Percentiles rank a stretch among this genome's conserved stretches.
Conservation (phyloP, 495 filamentous ascomycete genomes). For the Sordaria brevicollis region DNA sequence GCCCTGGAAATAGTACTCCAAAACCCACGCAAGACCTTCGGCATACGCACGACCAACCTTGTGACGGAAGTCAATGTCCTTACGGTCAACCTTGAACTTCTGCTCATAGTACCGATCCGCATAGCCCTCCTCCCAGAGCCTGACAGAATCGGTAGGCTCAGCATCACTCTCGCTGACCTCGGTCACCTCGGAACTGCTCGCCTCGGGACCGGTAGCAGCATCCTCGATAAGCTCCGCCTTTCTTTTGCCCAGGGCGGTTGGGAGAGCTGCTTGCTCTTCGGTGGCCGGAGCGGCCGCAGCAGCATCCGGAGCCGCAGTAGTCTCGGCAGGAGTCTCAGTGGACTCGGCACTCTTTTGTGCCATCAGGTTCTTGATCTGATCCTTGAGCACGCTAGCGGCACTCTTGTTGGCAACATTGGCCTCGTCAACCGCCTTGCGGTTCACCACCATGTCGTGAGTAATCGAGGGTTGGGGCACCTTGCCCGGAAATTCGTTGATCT, state of each 20-base stretch:
- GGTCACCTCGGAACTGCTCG: constrained; percentile 28
- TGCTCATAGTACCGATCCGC: constrained; percentile 93
- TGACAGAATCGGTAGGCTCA: constrained; percentile 64
- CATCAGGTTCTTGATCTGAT: constrained; percentile 52
- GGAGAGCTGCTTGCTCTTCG: constrained; percentile 13
- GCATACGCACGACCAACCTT: constrained; percentile 89
- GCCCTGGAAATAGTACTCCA: constrained; percentile 95
- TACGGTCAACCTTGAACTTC: constrained; percentile 81
- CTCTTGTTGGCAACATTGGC: constrained; percentile 88
- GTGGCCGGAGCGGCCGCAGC: constrained; percentile 4
- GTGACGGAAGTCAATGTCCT: constrained; percentile 77
- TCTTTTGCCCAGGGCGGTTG: constrained; percentile 42
- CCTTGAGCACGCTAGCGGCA: constrained; percentile 82
- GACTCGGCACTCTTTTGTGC: constrained; percentile 10
- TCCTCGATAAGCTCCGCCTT: constrained; percentile 51
- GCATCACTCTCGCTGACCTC: constrained; percentile 40
- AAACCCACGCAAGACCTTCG: constrained; percentile 97
- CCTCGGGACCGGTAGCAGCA: constrained; percentile 38
- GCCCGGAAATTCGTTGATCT: constrained; percentile 48
- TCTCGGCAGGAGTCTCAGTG: constrained; percentile 9
- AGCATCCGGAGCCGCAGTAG: constrained; percentile 4
- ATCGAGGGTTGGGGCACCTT: constrained; percentile 45
- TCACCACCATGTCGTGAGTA: constrained; percentile 84
- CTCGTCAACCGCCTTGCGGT: constrained; percentile 60
- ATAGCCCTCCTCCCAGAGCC: constrained; percentile 92